phyloP scores from a whole-genome alignment of 2,329 filamentous ascomycete species.

The Phyllosticta citrichinensis region DNA sequence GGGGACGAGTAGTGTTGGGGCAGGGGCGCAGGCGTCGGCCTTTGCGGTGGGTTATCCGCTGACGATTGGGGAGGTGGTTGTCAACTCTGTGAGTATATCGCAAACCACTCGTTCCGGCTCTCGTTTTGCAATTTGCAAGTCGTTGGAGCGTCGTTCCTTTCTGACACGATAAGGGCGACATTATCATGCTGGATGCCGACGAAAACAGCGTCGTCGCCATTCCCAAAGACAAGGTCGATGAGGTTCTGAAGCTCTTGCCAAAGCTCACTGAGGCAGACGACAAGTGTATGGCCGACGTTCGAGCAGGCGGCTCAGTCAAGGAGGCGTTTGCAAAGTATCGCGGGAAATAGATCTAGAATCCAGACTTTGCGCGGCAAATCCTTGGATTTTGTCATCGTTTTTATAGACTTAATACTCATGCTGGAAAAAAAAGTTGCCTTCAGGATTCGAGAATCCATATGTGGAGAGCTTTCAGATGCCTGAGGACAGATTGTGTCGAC shows the following conservation, averaged over 20 bases:
- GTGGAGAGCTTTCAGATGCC: too few relatives aligned
- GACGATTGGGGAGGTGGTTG: conserved; percentile 25
- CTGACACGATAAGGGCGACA: conserved; percentile 43
- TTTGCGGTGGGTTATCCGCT: conserved; percentile 40
- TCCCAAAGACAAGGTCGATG: conserved; percentile 48
- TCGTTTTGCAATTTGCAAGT: neutral
- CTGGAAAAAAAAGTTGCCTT: too few relatives aligned
- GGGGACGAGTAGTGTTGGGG: conserved; percentile 48
- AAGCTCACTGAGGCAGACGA: conserved; percentile 33
- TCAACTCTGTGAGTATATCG: conserved; percentile 21
- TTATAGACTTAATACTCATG: too few relatives aligned
- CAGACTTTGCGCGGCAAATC: too few relatives aligned
- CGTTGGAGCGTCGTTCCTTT: neutral
- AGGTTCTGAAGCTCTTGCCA: conserved; percentile 53
- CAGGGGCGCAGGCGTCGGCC: conserved; percentile 46
- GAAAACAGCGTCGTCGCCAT: conserved; percentile 60
- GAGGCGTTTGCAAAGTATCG: conserved; percentile 55
- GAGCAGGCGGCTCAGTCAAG: conserved; percentile 49
- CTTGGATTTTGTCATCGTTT: too few relatives aligned
- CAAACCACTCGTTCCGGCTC: neutral
- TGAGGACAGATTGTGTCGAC: too few relatives aligned
- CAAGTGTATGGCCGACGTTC: conserved; percentile 47
- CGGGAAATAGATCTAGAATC: neutral
- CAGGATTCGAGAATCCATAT: too few relatives aligned
- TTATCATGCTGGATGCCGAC: conserved; percentile 58